Evolutionary conservation across 1,284 basidiomycete genomes (phyloP), one percentile per base, ranked within the genome.

Genomic region (Cutaneotrichosporon sp.): DNA sequence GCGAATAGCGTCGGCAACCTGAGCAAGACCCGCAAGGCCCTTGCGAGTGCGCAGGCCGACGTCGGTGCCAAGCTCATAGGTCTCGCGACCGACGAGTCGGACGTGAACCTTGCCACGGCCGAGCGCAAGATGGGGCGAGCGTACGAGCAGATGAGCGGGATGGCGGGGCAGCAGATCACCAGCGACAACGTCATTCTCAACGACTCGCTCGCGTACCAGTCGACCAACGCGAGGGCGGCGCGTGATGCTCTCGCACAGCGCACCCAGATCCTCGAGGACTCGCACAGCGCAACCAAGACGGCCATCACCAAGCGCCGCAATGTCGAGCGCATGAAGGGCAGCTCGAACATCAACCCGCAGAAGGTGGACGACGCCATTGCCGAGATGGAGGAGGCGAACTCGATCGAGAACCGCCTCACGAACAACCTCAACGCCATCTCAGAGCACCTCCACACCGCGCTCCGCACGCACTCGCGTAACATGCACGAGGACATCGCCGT

Each of bases 361-460:
- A 88, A 87, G 61, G 95, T 95, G 5, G 92, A 97, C 74, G 93
- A 95, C 72, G 93, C 94, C 0, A 80, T 97, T 51, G 90, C 92
- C 73, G 94, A 97, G 64, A 87, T 97, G 81, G 89, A 95, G 78
- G 93, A 97, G 86, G 93, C 94, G 3, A 87, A 89, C 69, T 89
- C 89, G 68, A 90, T 92, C 64, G 95, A 97, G 76, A 85, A 89
- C 73, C 83, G 87, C 9, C 85, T 97, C 31, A 86, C 89, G 3
- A 85, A 85, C 58, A 87, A 91, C 20, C 89, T 94, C 1, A 84
- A 90, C 57, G 91, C 91, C 57, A 97, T 97, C 63, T 95, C 94
- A 1, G 87, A 90, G 68, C 94, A 97, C 68, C 83, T 97, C 11
- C 91, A 95, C 71, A 85, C 85, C 45, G 89, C 93, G 1, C 84